Evolutionary conservation across 2,329 filamentous ascomycete genomes (phyloP).

Genomic region (Fusarium torulosum): DNA sequence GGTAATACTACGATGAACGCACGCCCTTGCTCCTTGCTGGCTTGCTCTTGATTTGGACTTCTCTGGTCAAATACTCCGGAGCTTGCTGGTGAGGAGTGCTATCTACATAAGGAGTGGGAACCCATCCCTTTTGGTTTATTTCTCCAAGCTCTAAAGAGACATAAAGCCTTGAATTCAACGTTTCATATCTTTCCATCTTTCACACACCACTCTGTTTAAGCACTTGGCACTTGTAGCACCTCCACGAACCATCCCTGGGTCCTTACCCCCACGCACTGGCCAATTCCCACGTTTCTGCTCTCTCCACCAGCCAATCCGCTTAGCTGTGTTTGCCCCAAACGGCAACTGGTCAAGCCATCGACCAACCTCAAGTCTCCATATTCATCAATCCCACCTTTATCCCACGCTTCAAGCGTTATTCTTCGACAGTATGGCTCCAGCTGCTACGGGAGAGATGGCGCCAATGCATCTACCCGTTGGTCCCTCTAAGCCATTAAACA

Average conservation of each 20-base stretch:
- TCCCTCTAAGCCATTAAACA: conserved; percentile 57
- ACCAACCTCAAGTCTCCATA: conserved; percentile 46
- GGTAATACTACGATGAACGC: conserved; percentile 42
- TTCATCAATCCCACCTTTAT: conserved; percentile 64
- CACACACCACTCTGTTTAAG: conserved; percentile 26
- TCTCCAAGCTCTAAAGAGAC: conserved; percentile 27
- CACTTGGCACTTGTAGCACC: conserved; percentile 43
- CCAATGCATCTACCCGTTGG: conserved; percentile 60
- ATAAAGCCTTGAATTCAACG: conserved; percentile 32
- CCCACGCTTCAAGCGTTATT: conserved; percentile 64
- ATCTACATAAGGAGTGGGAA: conserved; percentile 48
- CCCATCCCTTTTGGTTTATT: conserved; percentile 36
- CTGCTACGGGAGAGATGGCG: conserved; percentile 59
- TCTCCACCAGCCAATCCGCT: conserved; percentile 49
- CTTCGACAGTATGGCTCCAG: conserved; percentile 62
- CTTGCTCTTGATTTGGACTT: conserved; percentile 31
- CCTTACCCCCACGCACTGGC: conserved; percentile 46
- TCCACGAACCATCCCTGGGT: conserved; percentile 44
- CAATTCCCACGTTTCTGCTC: conserved; percentile 46
- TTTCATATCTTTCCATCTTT: conserved; percentile 28
- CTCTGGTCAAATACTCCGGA: conserved; percentile 33
- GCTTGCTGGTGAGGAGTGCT: conserved; percentile 35
- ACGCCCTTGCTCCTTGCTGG: conserved; percentile 38
- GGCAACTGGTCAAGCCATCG: conserved; percentile 51
- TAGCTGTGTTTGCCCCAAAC: conserved; percentile 46